Evolutionary conservation across 2,329 filamentous ascomycete species (phyloP).

Genomic region (Tolypocladium sp.): DNA sequence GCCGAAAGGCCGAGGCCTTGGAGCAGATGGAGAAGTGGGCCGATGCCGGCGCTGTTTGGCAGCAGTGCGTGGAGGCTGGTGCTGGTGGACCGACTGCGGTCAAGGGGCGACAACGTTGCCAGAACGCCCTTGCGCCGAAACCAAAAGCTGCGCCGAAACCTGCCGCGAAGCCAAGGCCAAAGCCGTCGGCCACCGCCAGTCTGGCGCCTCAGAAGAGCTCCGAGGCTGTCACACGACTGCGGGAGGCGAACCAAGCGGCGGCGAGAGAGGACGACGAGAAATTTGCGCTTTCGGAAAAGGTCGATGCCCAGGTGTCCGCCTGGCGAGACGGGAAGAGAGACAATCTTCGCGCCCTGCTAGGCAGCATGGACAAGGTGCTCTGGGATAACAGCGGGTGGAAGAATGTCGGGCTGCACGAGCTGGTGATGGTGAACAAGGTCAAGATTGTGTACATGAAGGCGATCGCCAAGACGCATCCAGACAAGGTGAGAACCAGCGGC

Average conservation of each 20-base stretch:
- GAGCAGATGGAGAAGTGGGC: slow-evolving; percentile 93
- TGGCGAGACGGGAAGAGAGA: slow-evolving; percentile 93
- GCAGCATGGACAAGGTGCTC: slow-evolving; percentile 78
- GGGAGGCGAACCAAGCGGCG: slow-evolving; percentile 76
- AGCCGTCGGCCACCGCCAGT: slow-evolving; percentile 28
- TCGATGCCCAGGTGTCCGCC: slow-evolving; percentile 66
- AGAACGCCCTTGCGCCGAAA: slow-evolving; percentile 72
- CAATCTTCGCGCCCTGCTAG: slow-evolving; percentile 79
- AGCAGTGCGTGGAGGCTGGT: slow-evolving; percentile 70
- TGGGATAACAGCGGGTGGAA: slow-evolving; percentile 95
- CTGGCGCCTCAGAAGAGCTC: slow-evolving; percentile 43
- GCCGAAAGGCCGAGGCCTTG: slow-evolving; percentile 88
- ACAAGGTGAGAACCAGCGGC: slow-evolving; percentile 62
- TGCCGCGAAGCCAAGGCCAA: slow-evolving; percentile 35
- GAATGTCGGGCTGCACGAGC: slow-evolving; percentile 87
- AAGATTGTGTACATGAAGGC: slow-evolving; percentile 99
- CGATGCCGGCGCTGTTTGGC: slow-evolving; percentile 76
- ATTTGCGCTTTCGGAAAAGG: slow-evolving; percentile 76
- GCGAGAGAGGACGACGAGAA: slow-evolving; percentile 87
- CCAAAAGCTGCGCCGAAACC: slow-evolving; percentile 37
- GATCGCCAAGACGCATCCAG: slow-evolving; percentile 95
- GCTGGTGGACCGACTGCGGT: slow-evolving; percentile 79
- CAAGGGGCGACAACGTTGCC: slow-evolving; percentile 80
- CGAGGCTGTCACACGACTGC: slow-evolving; percentile 73
- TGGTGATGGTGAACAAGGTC: slow-evolving; percentile 88